These are phyloP conservation scores for Paramecium sonneborni DNA, from an alignment of 73 alveolate genomes.

Conservation along the genomic window DNA sequence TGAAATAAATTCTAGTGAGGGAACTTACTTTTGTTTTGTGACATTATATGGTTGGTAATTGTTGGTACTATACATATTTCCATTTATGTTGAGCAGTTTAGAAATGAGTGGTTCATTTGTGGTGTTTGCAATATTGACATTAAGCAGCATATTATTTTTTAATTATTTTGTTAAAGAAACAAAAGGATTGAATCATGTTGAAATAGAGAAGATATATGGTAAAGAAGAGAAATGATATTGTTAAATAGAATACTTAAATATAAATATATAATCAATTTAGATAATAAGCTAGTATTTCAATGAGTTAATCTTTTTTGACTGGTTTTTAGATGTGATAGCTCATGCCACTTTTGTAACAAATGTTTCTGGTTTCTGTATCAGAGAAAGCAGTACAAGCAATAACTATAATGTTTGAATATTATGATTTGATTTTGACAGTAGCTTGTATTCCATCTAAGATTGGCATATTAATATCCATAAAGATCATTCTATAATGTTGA, in stretches of 20 bases:
- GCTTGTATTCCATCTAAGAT: slow-evolving; percentile 41
- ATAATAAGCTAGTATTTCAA: slow-evolving; percentile 24
- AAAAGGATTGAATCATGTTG: background rate
- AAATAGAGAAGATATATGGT: slow-evolving; percentile 18
- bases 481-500: background rate
- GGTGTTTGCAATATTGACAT: slow-evolving; percentile 1
- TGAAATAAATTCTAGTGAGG: slow-evolving; percentile 37
- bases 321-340: slow-evolving; percentile 6
- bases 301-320: slow-evolving; percentile 31
- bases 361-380: slow-evolving; percentile 2
- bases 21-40: slow-evolving; percentile 25
- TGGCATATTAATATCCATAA: slow-evolving; percentile 56
- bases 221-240: background rate
- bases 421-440: background rate
- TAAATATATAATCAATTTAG: background rate
- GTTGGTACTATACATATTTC: background rate
- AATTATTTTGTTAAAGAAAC: background rate
- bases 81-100: background rate
- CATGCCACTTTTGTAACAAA: slow-evolving; percentile 20
- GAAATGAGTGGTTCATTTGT: slow-evolving; percentile 20
- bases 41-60: background rate
- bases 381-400: slow-evolving; percentile 55
- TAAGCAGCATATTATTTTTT: background rate
- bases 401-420: background rate
- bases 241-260: background rate